Conservation (phyloP, 1,284 basidiomycete genomes). For the Xanthoconium separans region DNA sequence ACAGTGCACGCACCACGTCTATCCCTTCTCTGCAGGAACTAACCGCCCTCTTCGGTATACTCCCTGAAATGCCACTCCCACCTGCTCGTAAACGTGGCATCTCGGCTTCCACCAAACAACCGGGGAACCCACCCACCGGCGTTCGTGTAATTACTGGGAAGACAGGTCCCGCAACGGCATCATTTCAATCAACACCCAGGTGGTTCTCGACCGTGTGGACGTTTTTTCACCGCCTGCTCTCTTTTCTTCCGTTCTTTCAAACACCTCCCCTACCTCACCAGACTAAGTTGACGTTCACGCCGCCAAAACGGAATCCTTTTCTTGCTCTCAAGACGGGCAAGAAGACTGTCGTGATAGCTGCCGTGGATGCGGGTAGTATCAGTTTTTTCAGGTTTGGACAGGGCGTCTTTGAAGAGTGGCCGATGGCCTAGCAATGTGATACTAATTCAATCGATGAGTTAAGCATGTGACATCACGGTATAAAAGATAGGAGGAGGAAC, state of each 20-base stretch:
- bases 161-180: background rate
- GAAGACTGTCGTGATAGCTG: constrained; percentile 83
- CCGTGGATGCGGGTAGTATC: constrained; percentile 86
- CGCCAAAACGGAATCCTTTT: constrained; percentile 62
- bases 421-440: constrained; percentile 37
- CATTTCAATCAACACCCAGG: background rate
- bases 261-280: constrained; percentile 17
- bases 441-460: too few relatives aligned
- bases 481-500: too few relatives aligned
- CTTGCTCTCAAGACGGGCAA: constrained; percentile 81
- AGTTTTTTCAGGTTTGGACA: constrained; percentile 90
- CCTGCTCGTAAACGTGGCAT: constrained; percentile 44
- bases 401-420: constrained; percentile 81
- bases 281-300: constrained; percentile 37
- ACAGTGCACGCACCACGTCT: constrained; percentile 68
- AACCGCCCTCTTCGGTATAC: constrained; percentile 56
- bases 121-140: constrained; percentile 14
- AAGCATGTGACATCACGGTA: too few relatives aligned
- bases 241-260: constrained; percentile 11
- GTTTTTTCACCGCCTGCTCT: constrained; percentile 3
- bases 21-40: constrained; percentile 75
- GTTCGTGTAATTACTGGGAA: constrained; percentile 13
- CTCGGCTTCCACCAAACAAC: constrained; percentile 8
- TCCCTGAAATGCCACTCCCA: constrained; percentile 59
- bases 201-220: background rate